A percentile compares a stretch with the other conserved stretches of the same genome.
These are phyloP conservation scores for Glomus cerebriforme DNA, from an alignment of 192 early-diverging fungal species.

Conservation along the genomic window DNA sequence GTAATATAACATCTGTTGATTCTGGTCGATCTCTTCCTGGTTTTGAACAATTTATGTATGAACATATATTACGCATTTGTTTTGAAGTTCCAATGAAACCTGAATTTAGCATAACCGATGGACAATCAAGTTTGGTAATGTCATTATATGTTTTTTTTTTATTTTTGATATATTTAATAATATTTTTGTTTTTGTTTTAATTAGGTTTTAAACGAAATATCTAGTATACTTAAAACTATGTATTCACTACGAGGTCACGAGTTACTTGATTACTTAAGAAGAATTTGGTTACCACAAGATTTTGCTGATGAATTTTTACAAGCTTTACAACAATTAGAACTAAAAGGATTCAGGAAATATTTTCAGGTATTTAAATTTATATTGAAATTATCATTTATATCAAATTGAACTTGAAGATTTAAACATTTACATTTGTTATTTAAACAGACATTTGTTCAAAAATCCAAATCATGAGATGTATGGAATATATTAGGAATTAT, in stretches of 20 bases:
- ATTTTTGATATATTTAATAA: slow-evolving; percentile 40
- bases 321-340: slow-evolving; percentile 68
- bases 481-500: not conserved
- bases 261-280: slow-evolving; percentile 63
- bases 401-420: not conserved
- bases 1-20: not conserved
- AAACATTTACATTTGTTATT: not conserved
- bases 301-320: slow-evolving; percentile 72
- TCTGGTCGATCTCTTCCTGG: slow-evolving; percentile 50
- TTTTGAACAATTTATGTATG: slow-evolving; percentile 77
- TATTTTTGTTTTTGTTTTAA: not conserved
- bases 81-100: slow-evolving; percentile 81
- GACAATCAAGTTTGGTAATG: slow-evolving; percentile 69
- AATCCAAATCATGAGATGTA: not conserved
- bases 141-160: not conserved
- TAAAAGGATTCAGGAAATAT: slow-evolving; percentile 72
- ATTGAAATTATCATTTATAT: not conserved
- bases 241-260: slow-evolving; percentile 55
- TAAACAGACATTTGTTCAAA: slow-evolving; percentile 1
- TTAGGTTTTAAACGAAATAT: slow-evolving; percentile 58
- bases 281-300: slow-evolving; percentile 59
- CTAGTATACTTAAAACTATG: slow-evolving; percentile 56
- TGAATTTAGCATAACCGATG: slow-evolving; percentile 74
- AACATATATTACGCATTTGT: slow-evolving; percentile 68
- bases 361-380: slow-evolving; percentile 52